Conservation (phyloP, 2,329 filamentous ascomycete species). For the Arthroderma sp. region DNA sequence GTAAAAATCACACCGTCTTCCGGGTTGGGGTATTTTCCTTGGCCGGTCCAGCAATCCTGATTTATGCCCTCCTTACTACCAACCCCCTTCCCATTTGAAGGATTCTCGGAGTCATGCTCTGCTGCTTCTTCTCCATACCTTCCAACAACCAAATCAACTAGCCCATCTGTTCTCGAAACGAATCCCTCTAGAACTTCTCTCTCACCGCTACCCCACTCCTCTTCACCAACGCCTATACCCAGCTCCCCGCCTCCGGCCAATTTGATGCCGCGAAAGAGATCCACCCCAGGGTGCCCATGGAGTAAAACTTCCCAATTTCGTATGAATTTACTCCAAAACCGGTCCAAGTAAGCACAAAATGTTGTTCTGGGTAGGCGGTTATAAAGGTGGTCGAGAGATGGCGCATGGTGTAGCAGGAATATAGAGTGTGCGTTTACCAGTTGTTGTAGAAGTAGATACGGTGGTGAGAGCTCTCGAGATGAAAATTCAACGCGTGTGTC, state of each 20-base stretch:
- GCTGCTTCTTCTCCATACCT: constrained; percentile 56
- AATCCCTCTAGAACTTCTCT: constrained; percentile 88
- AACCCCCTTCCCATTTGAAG: constrained; percentile 10
- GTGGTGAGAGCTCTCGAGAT: constrained; percentile 74
- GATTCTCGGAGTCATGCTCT: constrained; percentile 12
- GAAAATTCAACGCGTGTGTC: constrained; percentile 59
- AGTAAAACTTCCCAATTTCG: constrained; percentile 74
- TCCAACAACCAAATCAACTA: constrained; percentile 78
- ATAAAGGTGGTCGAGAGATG: constrained; percentile 58
- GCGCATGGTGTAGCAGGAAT: constrained; percentile 78
- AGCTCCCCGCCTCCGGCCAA: constrained; percentile 82
- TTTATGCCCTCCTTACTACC: constrained; percentile 8
- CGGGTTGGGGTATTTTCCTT: constrained; percentile 51
- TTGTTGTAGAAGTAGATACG: constrained; percentile 64
- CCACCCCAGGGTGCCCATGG: constrained; percentile 72
- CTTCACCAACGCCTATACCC: constrained; percentile 86
- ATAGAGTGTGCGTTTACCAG: constrained; percentile 67
- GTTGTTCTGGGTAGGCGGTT: constrained; percentile 49
- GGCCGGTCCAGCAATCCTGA: constrained; percentile 55
- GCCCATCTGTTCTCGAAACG: constrained; percentile 61
- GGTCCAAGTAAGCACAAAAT: constrained; percentile 59
- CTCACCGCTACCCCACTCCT: constrained; percentile 87
- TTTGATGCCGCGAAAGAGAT: constrained; percentile 71
- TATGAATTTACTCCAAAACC: constrained; percentile 65
- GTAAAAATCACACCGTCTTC: constrained; percentile 80